These are phyloP conservation scores for Russula emetica DNA, from an alignment of 768 basidiomycete species.

Conservation along the genomic window DNA sequence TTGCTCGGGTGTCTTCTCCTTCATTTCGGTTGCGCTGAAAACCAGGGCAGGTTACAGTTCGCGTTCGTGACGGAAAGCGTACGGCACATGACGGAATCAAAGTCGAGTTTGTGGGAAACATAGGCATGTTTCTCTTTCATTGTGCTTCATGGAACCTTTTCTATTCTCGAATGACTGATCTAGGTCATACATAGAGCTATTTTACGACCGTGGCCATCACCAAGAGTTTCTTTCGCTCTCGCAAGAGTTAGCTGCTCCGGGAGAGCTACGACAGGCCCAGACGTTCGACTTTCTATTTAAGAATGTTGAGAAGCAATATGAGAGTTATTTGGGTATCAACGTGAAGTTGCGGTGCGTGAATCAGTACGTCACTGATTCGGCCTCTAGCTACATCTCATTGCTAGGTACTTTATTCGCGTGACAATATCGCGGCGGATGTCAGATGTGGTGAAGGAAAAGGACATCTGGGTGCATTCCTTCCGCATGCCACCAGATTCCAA, in stretches of 20 bases:
- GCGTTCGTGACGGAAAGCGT: constrained; percentile 93
- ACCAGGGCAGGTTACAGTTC: constrained; percentile 62
- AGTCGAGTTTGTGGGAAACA: constrained; percentile 94
- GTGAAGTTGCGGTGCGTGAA: constrained; percentile 83
- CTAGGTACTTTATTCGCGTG: constrained; percentile 90
- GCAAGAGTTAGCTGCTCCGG: constrained; percentile 93
- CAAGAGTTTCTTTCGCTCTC: constrained; percentile 96
- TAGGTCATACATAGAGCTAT: constrained; percentile 51
- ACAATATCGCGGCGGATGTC: constrained; percentile 89
- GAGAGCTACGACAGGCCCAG: constrained; percentile 94
- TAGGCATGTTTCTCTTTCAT: constrained; percentile 52
- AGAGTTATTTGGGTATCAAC: constrained; percentile 97
- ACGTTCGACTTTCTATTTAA: constrained; percentile 97
- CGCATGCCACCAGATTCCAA: constrained; percentile 98
- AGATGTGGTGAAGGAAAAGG: constrained; percentile 88
- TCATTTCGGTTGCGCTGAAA: background rate
- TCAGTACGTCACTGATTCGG: background rate
- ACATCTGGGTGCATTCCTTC: constrained; percentile 97
- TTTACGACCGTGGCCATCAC: constrained; percentile 97
- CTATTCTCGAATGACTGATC: no score
- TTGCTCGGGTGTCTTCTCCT: background rate
- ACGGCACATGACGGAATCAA: constrained; percentile 92
- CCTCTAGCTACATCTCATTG: background rate
- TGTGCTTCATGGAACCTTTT: background rate
- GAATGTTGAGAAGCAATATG: constrained; percentile 99